A percentile compares a stretch with the other conserved stretches of the same genome.
Evolutionary conservation across 371 early-diverging fungal species (phyloP).

Genomic region (Lichtheimia corymbifera): DNA sequence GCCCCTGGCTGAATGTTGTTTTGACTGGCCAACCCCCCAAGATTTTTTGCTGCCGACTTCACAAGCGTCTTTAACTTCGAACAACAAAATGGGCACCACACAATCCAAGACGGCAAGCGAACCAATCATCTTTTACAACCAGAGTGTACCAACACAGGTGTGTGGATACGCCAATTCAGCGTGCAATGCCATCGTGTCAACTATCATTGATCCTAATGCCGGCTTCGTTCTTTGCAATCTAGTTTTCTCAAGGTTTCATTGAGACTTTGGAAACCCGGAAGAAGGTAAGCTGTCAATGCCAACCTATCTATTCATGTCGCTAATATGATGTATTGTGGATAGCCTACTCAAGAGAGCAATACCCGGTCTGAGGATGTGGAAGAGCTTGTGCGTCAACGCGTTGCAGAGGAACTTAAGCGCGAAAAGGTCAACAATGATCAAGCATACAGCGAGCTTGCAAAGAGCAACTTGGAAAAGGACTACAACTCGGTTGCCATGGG

Average conservation of each 20-base stretch:
- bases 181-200: no score
- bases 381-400: slow-evolving; percentile 43
- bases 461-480: slow-evolving; percentile 45
- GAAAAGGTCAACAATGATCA: slow-evolving; percentile 28
- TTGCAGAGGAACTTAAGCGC: slow-evolving; percentile 44
- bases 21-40: no score
- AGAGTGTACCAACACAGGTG: slow-evolving; percentile 48
- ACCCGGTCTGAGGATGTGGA: slow-evolving; percentile 44
- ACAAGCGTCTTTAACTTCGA: not conserved
- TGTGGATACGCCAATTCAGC: not conserved
- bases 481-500: slow-evolving; percentile 46
- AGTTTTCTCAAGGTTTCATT: slow-evolving; percentile 41
- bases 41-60: no score
- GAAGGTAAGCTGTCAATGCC: slow-evolving; percentile 18
- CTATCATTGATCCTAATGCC: no score
- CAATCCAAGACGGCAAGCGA: slow-evolving; percentile 43
- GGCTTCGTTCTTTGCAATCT: not conserved
- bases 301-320: not conserved
- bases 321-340: not conserved
- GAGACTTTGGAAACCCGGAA: slow-evolving; percentile 33
- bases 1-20: no score
- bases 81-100: slow-evolving; percentile 42
- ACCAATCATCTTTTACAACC: slow-evolving; percentile 51
- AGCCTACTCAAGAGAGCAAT: slow-evolving; percentile 13
- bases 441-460: slow-evolving; percentile 38